Conservation (phyloP, 2,329 filamentous ascomycete genomes). For the Beauveria rudraprayagi region DNA sequence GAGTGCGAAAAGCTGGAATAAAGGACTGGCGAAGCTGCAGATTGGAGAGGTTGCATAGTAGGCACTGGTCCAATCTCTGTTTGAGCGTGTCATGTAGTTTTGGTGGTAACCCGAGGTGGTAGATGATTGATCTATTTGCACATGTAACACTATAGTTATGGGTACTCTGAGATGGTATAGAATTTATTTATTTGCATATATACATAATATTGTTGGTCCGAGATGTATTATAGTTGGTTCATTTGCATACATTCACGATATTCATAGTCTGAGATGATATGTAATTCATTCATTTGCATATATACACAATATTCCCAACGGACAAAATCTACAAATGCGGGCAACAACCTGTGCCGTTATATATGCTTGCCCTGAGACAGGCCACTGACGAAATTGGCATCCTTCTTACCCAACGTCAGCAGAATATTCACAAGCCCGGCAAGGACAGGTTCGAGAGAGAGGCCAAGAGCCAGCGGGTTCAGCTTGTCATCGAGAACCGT, state of each 20-base stretch:
- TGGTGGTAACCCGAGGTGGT: too few species aligned
- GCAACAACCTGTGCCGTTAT: not conserved
- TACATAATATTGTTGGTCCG: too few species aligned
- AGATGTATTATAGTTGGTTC: too few species aligned
- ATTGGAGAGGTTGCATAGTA: not conserved
- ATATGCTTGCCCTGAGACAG: not conserved
- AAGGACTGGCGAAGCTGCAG: not conserved
- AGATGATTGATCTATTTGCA: too few species aligned
- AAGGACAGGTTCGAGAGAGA: constrained; percentile 6
- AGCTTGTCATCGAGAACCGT: constrained; percentile 1
- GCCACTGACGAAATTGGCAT: not conserved
- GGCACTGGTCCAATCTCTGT: too few species aligned
- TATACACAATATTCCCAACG: not conserved
- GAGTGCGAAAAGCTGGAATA: too few species aligned
- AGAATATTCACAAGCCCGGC: not conserved
- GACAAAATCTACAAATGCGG: too few species aligned
- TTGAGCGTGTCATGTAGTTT: too few species aligned
- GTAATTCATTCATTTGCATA: not conserved
- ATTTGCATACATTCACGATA: too few species aligned
- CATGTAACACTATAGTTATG: too few species aligned
- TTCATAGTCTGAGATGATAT: not conserved
- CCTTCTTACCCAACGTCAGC: constrained; percentile 3
- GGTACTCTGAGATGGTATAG: too few species aligned
- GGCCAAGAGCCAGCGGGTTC: constrained; percentile 6
- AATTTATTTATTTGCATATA: too few species aligned